These are phyloP conservation scores for Exophiala sp. DNA, from an alignment of 2,329 filamentous ascomycete species.

Conservation along the genomic window DNA sequence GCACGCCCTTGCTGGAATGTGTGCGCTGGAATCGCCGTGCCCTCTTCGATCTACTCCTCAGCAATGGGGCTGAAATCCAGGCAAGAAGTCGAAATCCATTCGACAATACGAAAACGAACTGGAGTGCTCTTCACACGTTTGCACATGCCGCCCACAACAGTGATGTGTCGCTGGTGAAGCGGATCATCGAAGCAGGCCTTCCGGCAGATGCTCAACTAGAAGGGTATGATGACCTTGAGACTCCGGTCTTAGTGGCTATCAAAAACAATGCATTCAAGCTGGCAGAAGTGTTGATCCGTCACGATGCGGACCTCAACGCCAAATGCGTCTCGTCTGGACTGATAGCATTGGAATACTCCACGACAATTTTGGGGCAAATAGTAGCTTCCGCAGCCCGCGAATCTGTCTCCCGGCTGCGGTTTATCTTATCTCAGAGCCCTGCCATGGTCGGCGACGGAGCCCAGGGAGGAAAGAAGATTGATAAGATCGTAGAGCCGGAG, in stretches of 20 bases:
- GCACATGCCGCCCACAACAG: neutral
- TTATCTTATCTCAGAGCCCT: neutral
- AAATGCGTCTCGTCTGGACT: neutral
- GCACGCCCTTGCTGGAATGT: neutral
- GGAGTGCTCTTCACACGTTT: conserved; percentile 4
- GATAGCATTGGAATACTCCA: neutral
- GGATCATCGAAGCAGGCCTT: neutral
- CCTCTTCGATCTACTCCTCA: neutral
- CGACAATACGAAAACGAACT: neutral
- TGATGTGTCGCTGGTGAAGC: neutral
- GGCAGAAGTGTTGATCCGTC: neutral
- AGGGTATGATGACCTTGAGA: neutral
- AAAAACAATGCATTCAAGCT: conserved; percentile 4
- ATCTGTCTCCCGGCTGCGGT: neutral
- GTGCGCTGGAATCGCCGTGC: neutral
- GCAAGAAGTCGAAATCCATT: conserved; percentile 2
- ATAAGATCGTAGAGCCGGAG: neutral
- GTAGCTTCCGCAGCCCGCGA: neutral
- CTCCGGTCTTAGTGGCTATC: neutral
- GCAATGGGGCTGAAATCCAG: neutral
- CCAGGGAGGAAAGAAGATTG: neutral
- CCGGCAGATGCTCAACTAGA: neutral
- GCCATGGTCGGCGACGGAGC: neutral
- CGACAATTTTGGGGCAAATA: neutral
- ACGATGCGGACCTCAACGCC: neutral